phyloP scores from a whole-genome alignment of 805 yeast species.

The Lipomyces sp. region DNA sequence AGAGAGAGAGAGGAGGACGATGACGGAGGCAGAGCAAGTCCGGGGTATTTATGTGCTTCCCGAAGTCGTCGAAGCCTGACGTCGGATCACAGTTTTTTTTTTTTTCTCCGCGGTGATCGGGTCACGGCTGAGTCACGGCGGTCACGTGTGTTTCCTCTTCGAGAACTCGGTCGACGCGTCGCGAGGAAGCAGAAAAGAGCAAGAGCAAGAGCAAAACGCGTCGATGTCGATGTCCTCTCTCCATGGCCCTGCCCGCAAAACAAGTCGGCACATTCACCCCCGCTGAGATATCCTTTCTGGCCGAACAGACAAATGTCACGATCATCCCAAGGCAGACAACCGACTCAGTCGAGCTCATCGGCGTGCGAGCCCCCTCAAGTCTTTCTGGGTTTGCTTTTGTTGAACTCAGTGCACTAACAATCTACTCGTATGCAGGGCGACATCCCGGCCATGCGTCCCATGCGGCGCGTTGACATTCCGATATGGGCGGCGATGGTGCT shows the following conservation, averaged over 20 bases:
- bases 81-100: too few species aligned
- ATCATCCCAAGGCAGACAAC: conserved; percentile 77
- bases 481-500: conserved; percentile 83
- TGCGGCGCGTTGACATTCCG: conserved; percentile 69
- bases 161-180: too few species aligned
- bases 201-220: too few species aligned
- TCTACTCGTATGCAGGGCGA: conserved; percentile 38
- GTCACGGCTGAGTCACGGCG: too few species aligned
- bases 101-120: too few species aligned
- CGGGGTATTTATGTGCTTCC: too few species aligned
- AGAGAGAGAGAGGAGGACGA: too few species aligned
- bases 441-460: conserved; percentile 59
- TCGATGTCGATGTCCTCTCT: too few species aligned
- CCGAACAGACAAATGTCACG: conserved; percentile 71
- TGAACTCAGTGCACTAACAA: conserved; percentile 26
- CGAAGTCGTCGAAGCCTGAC: too few species aligned
- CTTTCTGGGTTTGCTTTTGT: conserved; percentile 6
- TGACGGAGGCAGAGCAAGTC: too few species aligned
- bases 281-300: conserved; percentile 74
- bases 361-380: conserved; percentile 44
- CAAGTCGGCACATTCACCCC: conserved; percentile 61
- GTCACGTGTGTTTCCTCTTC: too few species aligned
- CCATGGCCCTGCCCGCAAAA: conserved; percentile 62
- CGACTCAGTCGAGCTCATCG: conserved; percentile 62
- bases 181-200: too few species aligned